phyloP scores from a whole-genome alignment of 805 yeast species.

The Yamadazyma tumulicola region DNA sequence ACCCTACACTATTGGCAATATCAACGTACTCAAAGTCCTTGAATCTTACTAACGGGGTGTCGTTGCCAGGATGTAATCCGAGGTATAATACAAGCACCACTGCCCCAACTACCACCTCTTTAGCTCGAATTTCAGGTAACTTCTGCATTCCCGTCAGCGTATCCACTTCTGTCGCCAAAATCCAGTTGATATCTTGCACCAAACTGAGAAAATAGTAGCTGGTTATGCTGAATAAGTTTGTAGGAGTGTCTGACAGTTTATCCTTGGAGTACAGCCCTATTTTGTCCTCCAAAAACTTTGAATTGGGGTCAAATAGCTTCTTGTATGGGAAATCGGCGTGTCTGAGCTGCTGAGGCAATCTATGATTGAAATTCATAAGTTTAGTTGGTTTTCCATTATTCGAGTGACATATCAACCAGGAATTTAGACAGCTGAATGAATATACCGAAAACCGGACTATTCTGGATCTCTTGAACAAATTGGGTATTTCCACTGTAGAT shows the following conservation, averaged over 20 bases:
- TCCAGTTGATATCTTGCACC: constrained; percentile 1
- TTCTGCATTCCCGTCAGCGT: constrained; percentile 6
- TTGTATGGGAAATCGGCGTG: not conserved
- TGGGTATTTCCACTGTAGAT: constrained; percentile 3
- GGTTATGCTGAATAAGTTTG: constrained; percentile 2
- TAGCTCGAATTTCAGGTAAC: not conserved
- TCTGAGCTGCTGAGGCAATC: not conserved
- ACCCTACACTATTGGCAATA: constrained; percentile 41
- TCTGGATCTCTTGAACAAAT: constrained; percentile 2
- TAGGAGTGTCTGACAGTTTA: not conserved
- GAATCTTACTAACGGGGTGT: constrained; percentile 26
- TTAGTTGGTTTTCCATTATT: not conserved
- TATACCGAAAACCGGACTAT: constrained; percentile 9
- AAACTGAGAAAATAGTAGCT: constrained; percentile 3
- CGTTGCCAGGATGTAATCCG: constrained; percentile 28
- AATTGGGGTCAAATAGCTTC: constrained; percentile 1
- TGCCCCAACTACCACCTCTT: not conserved
- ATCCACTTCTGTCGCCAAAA: constrained; percentile 6
- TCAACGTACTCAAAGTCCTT: constrained; percentile 17
- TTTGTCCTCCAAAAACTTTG: constrained; percentile 4
- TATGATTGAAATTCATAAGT: not conserved
- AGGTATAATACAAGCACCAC: constrained; percentile 23
- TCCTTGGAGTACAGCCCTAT: not conserved
- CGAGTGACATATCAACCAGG: constrained; percentile 7
- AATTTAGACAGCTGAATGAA: constrained; percentile 7